Conservation (phyloP, 306 rosid species). For the Chamaecrista fasciculata region DNA sequence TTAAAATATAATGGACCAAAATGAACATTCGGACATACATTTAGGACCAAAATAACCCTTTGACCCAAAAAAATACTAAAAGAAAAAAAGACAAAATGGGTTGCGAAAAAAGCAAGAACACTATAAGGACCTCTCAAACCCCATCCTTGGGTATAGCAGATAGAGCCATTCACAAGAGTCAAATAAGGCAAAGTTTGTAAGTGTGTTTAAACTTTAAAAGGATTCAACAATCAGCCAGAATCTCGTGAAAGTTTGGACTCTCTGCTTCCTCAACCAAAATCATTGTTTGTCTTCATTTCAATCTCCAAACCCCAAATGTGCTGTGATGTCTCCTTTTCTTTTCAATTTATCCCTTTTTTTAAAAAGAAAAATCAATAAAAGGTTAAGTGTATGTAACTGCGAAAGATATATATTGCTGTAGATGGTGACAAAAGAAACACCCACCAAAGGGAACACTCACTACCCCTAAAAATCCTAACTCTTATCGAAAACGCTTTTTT, state of each 20-base stretch:
- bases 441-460: not conserved
- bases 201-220: conserved; percentile 18
- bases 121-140: conserved; percentile 34
- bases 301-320: not conserved
- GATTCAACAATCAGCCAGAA: conserved; percentile 20
- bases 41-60: too few species aligned
- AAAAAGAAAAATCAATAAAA: not conserved
- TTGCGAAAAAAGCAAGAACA: conserved; percentile 28
- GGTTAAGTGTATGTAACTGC: not conserved
- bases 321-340: not conserved
- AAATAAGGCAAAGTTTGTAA: conserved; percentile 30
- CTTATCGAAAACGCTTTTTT: not conserved
- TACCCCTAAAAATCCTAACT: not conserved
- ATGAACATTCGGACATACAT: too few species aligned
- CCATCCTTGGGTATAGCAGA: conserved; percentile 30
- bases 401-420: too few species aligned
- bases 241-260: conserved; percentile 44
- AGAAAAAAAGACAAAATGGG: not conserved
- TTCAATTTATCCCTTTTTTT: not conserved
- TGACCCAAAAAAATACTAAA: too few species aligned
- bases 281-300: conserved; percentile 39
- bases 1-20: too few species aligned
- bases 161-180: conserved; percentile 27
- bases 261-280: conserved; percentile 47
- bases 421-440: not conserved